A percentile compares a stretch with the other conserved stretches of the same genome.
Evolutionary conservation across 345 rosid species (phyloP).

Genomic region (Hirschfeldia incana): DNA sequence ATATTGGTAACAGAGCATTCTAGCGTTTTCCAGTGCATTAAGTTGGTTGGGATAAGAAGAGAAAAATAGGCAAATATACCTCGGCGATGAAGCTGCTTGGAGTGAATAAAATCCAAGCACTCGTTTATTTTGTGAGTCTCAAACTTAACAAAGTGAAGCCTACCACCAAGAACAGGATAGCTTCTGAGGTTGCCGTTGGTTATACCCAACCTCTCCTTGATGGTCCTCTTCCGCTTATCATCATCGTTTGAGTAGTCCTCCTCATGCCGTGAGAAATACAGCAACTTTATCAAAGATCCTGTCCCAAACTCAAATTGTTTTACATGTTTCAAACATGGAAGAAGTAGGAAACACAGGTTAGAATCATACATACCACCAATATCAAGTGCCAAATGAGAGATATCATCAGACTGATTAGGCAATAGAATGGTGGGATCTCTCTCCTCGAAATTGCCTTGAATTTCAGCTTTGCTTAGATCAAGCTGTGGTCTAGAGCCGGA

Average conservation of each 20-base stretch:
- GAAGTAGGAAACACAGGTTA: not conserved
- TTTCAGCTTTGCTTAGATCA: constrained; percentile 96
- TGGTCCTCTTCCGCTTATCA: constrained; percentile 70
- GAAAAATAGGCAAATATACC: constrained; percentile 40
- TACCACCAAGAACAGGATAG: constrained; percentile 95
- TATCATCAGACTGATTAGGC: constrained; percentile 87
- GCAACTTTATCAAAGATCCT: constrained; percentile 96
- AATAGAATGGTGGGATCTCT: constrained; percentile 88
- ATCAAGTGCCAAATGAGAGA: not conserved
- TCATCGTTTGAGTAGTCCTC: constrained; percentile 54
- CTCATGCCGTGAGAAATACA: constrained; percentile 95
- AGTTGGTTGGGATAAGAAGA: not conserved
- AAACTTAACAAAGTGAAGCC: constrained; percentile 94
- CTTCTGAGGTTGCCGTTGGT: constrained; percentile 80
- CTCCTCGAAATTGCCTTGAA: constrained; percentile 90
- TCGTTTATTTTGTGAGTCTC: constrained; percentile 89
- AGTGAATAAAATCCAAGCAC: constrained; percentile 88
- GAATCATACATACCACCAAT: not conserved
- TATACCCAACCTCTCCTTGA: constrained; percentile 76
- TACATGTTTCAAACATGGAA: not conserved
- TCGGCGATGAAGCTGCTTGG: constrained; percentile 90
- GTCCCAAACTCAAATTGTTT: constrained; percentile 20
- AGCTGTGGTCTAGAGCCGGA: constrained; percentile 95
- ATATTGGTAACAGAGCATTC: not conserved
- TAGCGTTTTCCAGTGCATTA: not conserved